phyloP scores from a whole-genome alignment of 73 alveolate genomes.

The Tetrahymena borealis region DNA sequence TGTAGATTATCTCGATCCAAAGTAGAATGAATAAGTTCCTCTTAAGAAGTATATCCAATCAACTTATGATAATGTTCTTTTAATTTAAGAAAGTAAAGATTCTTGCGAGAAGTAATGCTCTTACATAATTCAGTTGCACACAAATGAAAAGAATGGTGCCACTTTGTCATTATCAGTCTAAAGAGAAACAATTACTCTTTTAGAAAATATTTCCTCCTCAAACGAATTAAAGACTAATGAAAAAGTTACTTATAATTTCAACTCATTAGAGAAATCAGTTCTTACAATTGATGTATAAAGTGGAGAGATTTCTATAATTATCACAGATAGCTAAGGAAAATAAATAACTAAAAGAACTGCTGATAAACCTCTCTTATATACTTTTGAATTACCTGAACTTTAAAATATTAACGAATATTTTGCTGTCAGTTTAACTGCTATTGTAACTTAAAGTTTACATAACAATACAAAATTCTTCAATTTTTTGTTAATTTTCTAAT shows the following conservation, averaged over 20 bases:
- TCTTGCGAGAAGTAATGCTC: not conserved
- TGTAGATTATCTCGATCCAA: not conserved
- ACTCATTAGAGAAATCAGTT: not conserved
- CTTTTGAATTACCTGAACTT: not conserved
- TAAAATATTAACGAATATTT: not conserved
- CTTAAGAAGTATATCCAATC: not conserved
- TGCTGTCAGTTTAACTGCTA: not conserved
- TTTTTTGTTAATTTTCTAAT: not conserved
- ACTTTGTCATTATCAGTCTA: not conserved
- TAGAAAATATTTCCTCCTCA: not conserved
- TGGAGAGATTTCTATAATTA: not conserved
- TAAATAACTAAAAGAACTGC: not conserved
- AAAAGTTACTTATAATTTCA: not conserved
- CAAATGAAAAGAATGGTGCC: not conserved
- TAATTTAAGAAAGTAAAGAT: not conserved
- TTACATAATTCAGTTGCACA: not conserved
- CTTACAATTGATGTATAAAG: not conserved
- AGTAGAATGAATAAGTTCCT: not conserved
- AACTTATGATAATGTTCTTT: not conserved
- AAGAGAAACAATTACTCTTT: not conserved
- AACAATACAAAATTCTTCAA: not conserved
- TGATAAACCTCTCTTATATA: not conserved
- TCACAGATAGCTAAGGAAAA: not conserved
- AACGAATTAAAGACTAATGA: not conserved
- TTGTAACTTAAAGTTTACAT: not conserved